Evolutionary conservation across 306 rosid genomes (phyloP).

Genomic region (Ammopiptanthus mongolicus): DNA sequence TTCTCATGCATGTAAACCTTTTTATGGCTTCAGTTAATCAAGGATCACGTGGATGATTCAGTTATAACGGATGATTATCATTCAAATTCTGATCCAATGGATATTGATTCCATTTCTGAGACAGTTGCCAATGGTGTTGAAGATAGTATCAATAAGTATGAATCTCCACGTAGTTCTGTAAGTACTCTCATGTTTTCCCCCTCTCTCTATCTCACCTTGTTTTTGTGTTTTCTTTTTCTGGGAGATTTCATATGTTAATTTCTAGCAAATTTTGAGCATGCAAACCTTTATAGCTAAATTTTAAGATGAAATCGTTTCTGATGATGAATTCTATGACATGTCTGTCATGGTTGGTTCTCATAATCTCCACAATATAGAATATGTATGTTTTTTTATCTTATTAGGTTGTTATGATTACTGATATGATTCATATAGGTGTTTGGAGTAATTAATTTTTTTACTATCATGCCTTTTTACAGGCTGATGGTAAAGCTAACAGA

Average conservation of each 20-base stretch:
- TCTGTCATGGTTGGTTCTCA: not conserved
- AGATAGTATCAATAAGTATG: slow-evolving; percentile 26
- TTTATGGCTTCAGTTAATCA: slow-evolving; percentile 56
- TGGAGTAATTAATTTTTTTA: not conserved
- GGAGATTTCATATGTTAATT: not conserved
- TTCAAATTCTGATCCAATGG: slow-evolving; percentile 55
- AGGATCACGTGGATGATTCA: slow-evolving; percentile 48
- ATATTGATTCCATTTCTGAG: slow-evolving; percentile 46
- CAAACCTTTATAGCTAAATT: not conserved
- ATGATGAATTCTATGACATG: slow-evolving; percentile 8
- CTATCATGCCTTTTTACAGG: slow-evolving; percentile 43
- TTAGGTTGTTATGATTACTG: not conserved
- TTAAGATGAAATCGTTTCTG: not conserved
- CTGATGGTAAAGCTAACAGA: slow-evolving; percentile 45
- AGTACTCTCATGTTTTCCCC: slow-evolving; percentile 20
- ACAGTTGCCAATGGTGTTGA: slow-evolving; percentile 52
- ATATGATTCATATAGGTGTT: slow-evolving; percentile 16
- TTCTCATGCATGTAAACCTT: slow-evolving; percentile 19
- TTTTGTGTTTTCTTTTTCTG: not conserved
- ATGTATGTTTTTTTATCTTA: not conserved
- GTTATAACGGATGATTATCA: slow-evolving; percentile 26
- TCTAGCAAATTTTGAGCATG: not conserved
- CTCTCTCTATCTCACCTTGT: not conserved
- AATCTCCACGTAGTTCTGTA: slow-evolving; percentile 53
- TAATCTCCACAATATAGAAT: not conserved